Evolutionary conservation across 2,329 filamentous ascomycete genomes (phyloP), one percentile per base, ranked within the genome.

Genomic region (Fusarium multiceps): DNA sequence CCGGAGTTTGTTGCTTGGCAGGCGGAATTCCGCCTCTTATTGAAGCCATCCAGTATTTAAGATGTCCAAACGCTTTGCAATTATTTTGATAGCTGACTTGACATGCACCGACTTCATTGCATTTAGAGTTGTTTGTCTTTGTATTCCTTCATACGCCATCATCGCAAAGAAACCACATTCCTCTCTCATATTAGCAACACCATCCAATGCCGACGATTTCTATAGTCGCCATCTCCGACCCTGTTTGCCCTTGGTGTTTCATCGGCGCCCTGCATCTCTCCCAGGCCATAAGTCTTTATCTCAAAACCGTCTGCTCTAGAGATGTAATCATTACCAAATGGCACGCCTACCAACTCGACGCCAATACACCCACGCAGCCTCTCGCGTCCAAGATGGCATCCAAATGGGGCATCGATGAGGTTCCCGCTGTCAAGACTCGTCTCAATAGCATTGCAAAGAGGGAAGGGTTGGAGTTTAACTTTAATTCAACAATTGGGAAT

Each of bases 261-360:
- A 84, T 97, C 18, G 93, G 93, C 79, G 92, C 93, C 77, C 89
- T 89, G 68, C 89, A 92, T 40, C 87, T 97, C 41, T 88, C 91
- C 53, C 87, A 86, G 66, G 93, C 91, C 66, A 95, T 97, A 65
- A 78, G 83, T 11, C 79, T 87, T 30, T 93, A 92, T 82, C 86
- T 88, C 74, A 83, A 86, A 73, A 82, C 84, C 41, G 83, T 93
- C 72, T 89, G 91, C 0, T 81, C 83, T 45, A 79, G 85, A 41
- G 91, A 95, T 80, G 92, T 86, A 21, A 94, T 97, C 81, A 86
- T 84, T 48, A 88, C 92, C 16, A 86, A 85, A 65, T 97, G 93
- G 92, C 85, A 87, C 65, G 91, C 93, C 3, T 97, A 92, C 82
- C 94, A 95, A 78, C 87, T 97, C 55, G 90, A 94, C 75, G 91